Evolutionary conservation across 768 basidiomycete species (phyloP).

Genomic region (Serpula lacrymans): DNA sequence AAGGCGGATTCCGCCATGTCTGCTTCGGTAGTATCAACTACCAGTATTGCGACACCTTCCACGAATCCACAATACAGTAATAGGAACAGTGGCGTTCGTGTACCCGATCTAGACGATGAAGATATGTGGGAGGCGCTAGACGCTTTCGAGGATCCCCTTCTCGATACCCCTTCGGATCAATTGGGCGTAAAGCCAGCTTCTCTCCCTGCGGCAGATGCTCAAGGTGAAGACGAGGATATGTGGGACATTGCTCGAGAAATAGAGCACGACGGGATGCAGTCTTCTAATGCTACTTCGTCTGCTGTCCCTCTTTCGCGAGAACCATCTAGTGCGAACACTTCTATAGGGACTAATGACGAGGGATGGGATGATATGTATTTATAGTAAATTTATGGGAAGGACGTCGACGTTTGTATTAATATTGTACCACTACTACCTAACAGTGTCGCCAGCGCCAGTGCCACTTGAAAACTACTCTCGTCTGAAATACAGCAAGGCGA

Average conservation of each 20-base stretch:
- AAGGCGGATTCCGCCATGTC: conserved; percentile 10
- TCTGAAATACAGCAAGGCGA: too few relatives aligned
- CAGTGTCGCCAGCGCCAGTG: not conserved
- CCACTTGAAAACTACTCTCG: too few relatives aligned
- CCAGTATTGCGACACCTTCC: conserved; percentile 3
- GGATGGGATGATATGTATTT: conserved; percentile 69
- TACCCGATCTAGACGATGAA: conserved; percentile 36
- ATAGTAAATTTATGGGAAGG: conserved; percentile 23
- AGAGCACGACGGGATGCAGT: conserved; percentile 28
- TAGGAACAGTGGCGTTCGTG: conserved; percentile 3
- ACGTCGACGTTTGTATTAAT: too few relatives aligned
- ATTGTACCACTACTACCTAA: not conserved
- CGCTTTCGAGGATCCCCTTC: conserved; percentile 12
- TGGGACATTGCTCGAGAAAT: conserved; percentile 67
- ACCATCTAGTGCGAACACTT: conserved; percentile 5
- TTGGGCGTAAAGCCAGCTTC: not conserved
- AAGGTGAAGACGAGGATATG: conserved; percentile 60
- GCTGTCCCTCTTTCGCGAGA: conserved; percentile 14
- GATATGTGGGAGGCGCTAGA: conserved; percentile 31
- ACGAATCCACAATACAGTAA: conserved; percentile 7
- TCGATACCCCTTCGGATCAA: not conserved
- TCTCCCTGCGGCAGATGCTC: not conserved
- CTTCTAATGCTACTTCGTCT: conserved; percentile 12
- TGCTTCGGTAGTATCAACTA: conserved; percentile 3
- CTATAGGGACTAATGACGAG: conserved; percentile 40